These are phyloP conservation scores for Vitis rotundifolia DNA, from an alignment of 164 flowering plant genomes.

Conservation along the genomic window DNA sequence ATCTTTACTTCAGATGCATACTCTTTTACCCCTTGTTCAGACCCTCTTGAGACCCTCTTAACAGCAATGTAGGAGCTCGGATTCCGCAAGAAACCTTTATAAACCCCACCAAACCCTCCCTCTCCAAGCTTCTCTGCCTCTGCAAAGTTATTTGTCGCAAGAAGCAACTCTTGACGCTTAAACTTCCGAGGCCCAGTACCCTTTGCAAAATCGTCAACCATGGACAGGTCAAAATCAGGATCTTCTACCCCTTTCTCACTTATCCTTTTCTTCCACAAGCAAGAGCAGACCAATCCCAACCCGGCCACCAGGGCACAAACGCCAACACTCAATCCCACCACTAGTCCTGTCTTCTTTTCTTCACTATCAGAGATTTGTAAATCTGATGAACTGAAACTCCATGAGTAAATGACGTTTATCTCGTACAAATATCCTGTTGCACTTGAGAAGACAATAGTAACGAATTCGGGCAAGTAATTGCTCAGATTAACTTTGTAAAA, in stretches of 20 bases:
- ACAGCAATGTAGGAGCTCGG: constrained; percentile 18
- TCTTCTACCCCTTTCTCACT: neutral
- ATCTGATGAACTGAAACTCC: too few relatives aligned
- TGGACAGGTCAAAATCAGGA: neutral
- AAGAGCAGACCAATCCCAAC: neutral
- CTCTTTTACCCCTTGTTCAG: constrained; percentile 28
- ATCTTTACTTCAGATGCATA: constrained; percentile 26
- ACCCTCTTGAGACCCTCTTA: constrained; percentile 19
- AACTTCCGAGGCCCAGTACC: constrained; percentile 12
- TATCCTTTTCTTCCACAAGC: neutral
- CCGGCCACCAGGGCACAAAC: neutral
- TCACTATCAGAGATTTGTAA: neutral
- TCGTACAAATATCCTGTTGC: constrained; percentile 5
- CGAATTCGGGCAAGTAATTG: constrained; percentile 11
- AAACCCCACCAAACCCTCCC: neutral
- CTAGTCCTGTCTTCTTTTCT: neutral
- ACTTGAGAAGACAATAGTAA: constrained; percentile 18
- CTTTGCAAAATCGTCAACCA: constrained; percentile 14
- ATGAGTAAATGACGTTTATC: neutral
- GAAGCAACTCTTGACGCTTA: neutral
- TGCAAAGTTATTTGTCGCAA: neutral
- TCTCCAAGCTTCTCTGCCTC: neutral
- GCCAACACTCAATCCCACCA: too few relatives aligned
- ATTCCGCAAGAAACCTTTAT: constrained; percentile 7
- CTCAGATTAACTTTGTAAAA: constrained; percentile 20